phyloP scores from a whole-genome alignment of 2,329 filamentous ascomycete species.

The Colletotrichum abscissum region DNA sequence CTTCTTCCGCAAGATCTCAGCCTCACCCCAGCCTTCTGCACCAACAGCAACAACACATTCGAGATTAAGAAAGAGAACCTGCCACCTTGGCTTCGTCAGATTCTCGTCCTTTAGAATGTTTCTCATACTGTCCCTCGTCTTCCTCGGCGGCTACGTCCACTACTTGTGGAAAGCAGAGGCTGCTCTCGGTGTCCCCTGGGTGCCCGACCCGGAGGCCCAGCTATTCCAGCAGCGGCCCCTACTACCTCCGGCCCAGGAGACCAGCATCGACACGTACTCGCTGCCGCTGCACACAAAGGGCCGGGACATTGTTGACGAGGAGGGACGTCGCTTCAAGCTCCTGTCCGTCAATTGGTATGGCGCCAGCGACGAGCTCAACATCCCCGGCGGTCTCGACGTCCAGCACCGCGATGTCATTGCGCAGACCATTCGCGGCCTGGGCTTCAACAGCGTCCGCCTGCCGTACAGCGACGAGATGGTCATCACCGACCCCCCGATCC shows the following conservation, averaged over 20 bases:
- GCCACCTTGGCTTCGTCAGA: slow-evolving; percentile 28
- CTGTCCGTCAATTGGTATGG: slow-evolving; percentile 79
- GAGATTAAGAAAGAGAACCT: slow-evolving; percentile 12
- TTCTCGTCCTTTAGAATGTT: slow-evolving; percentile 46
- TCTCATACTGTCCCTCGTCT: slow-evolving; percentile 48
- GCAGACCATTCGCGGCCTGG: slow-evolving; percentile 67
- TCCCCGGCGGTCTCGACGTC: slow-evolving; percentile 72
- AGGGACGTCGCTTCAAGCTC: slow-evolving; percentile 69
- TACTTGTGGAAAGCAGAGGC: slow-evolving; percentile 59
- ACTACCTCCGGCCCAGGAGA: slow-evolving; percentile 53
- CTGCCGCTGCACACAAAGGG: slow-evolving; percentile 70
- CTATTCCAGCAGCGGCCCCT: slow-evolving; percentile 62
- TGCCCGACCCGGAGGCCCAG: slow-evolving; percentile 57
- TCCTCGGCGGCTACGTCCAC: slow-evolving; percentile 50
- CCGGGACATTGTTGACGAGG: slow-evolving; percentile 69
- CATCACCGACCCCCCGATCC: slow-evolving; percentile 66
- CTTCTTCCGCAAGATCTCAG: slow-evolving; percentile 25
- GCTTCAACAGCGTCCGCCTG: slow-evolving; percentile 77
- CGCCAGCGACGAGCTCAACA: slow-evolving; percentile 73
- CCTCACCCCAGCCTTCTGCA: background rate
- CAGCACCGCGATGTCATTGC: slow-evolving; percentile 72
- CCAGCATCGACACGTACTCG: slow-evolving; percentile 58
- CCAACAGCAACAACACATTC: slow-evolving; percentile 7
- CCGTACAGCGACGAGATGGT: slow-evolving; percentile 79
- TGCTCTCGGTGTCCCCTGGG: slow-evolving; percentile 57